A percentile compares a stretch with the other conserved stretches of the same genome.
These are phyloP conservation scores for Senna tora DNA, from an alignment of 306 rosid genomes.

Conservation along the genomic window DNA sequence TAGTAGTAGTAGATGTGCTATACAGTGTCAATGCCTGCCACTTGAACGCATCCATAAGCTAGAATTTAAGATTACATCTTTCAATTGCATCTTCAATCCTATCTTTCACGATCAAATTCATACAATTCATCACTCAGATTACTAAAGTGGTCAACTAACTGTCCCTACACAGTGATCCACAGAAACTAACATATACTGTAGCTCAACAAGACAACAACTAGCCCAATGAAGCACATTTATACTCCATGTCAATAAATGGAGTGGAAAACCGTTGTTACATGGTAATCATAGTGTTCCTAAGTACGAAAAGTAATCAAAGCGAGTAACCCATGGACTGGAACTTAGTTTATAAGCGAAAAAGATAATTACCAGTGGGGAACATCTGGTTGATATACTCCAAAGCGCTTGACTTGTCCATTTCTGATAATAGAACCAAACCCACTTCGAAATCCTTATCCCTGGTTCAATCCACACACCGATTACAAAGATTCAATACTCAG, in stretches of 20 bases:
- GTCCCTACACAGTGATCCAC: background rate
- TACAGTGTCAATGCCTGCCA: background rate
- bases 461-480: background rate
- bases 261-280: background rate
- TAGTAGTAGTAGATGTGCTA: background rate
- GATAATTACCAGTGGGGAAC: conserved; percentile 88
- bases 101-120: background rate
- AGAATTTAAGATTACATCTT: background rate
- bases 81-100: background rate
- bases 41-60: background rate
- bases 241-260: background rate
- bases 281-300: background rate
- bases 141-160: background rate
- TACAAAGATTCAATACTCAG: conserved; percentile 9
- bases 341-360: background rate
- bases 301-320: background rate
- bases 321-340: background rate
- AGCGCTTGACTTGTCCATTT: conserved; percentile 96
- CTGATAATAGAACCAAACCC: conserved; percentile 20
- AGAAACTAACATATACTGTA: background rate
- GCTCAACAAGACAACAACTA: background rate
- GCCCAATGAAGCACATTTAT: background rate
- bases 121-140: background rate
- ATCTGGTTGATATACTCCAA: conserved; percentile 95
- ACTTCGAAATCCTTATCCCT: conserved; percentile 17